A percentile compares a stretch with the other conserved stretches of the same genome.
These are phyloP conservation scores for Gonium pectorale DNA, from an alignment of 139 green algal species.

Conservation along the genomic window DNA sequence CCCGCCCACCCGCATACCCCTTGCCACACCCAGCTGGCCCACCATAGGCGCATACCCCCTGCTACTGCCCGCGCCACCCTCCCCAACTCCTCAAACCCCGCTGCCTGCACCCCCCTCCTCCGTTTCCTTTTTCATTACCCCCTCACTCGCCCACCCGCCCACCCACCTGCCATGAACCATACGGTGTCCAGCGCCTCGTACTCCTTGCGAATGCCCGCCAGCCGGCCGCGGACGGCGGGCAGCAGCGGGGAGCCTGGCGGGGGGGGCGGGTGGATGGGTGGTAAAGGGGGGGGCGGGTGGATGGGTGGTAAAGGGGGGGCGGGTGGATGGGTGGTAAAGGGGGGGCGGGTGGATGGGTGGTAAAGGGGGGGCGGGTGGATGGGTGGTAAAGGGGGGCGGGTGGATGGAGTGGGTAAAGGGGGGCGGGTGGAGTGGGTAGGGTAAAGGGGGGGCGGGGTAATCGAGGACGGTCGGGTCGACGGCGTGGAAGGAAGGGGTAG, in stretches of 20 bases:
- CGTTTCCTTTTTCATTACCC: neutral
- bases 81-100: neutral
- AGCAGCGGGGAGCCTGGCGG: constrained; percentile 81
- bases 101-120: neutral
- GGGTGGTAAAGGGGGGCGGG: too few relatives aligned
- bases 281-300: neutral
- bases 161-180: constrained; percentile 54
- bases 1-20: neutral
- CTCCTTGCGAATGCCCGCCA: constrained; percentile 84
- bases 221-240: constrained; percentile 68
- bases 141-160: neutral
- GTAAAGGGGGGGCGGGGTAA: too few relatives aligned
- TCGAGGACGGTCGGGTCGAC: too few relatives aligned
- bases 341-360: neutral
- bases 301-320: neutral
- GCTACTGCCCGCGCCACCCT: neutral
- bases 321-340: neutral
- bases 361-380: too few relatives aligned
- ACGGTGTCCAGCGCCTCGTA: constrained; percentile 93
- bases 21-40: neutral
- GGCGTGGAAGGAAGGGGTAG: too few relatives aligned
- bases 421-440: too few relatives aligned
- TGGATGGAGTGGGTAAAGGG: too few relatives aligned
- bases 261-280: neutral
- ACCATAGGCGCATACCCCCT: too few relatives aligned